Base-by-base conservation (phyloP, 148 eudicot species). In the Vaccinium vitisidaea region DNA sequence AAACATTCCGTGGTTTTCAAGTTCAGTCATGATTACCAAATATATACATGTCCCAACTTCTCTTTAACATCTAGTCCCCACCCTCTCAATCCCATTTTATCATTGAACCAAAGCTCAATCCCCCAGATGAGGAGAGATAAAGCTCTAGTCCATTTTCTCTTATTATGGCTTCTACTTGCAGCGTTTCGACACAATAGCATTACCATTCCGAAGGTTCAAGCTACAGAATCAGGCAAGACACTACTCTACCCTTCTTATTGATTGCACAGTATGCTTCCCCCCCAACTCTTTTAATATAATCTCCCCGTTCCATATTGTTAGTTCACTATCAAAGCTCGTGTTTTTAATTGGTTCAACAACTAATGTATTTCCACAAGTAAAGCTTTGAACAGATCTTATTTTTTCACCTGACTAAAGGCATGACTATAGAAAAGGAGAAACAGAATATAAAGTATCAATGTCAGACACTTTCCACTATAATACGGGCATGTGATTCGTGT, bases 221-320 rank as follows among this genome's bases (percentile, higher is more conserved):
- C 89, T 63, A 77, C 81, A 75, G 77, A 85, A 76, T 79, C 93
- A 90, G 92, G 90, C 85, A 92, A 83, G 84, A 21, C 52, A 39
- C 67, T 63, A 27, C 27, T 79, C 74, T 80, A 46, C 55, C 52
- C 48, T 71, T 59, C n/a, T 36, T 58, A 65, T n/a, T 16, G 27
- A 52, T 70, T 80, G 19, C 48, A 8, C 36, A 61, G 36, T 67
- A 48, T 39, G 49, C 46, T 81, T 18, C 15, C 7, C 39, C 13
- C 18, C 14, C 19, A 69, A 27, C 39, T 30, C 74, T 69, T 69
- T 27, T 69, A 69, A 27, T 4, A 14, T 27, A 69, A 39, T 69
- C 16, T 13, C 0, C 30, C 39, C 8, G 43, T 69, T 69, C 36
- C 39, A 69, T 27, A 15, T 12, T 69, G 39, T 69, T 69, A 30